Conservation (phyloP, 2,329 filamentous ascomycete genomes). For the Nemania sp. region DNA sequence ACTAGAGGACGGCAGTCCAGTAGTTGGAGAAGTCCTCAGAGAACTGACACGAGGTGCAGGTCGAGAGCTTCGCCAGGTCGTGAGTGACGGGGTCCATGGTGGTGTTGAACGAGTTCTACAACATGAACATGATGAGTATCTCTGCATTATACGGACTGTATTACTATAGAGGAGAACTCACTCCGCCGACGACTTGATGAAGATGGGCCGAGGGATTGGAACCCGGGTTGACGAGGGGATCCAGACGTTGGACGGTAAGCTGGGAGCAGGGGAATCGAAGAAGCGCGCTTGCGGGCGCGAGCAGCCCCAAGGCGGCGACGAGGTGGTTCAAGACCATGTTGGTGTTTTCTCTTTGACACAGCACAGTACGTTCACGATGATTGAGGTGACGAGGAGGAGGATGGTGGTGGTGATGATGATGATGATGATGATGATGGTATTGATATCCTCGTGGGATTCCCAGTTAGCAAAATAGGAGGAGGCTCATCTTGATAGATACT, state of each 20-base stretch:
- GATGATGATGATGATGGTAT: not conserved
- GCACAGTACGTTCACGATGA: not conserved
- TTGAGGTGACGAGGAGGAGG: not conserved
- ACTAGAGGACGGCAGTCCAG: conserved; percentile 41
- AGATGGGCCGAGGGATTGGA: conserved; percentile 58
- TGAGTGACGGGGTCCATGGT: conserved; percentile 45
- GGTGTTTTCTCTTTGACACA: not conserved
- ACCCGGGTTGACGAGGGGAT: conserved; percentile 50
- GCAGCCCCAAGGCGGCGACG: conserved; percentile 23
- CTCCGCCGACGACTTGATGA: conserved; percentile 62
- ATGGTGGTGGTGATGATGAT: not conserved
- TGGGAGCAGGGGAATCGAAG: conserved; percentile 38
- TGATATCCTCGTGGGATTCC: not conserved
- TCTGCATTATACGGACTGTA: not conserved
- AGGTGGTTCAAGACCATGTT: conserved; percentile 22
- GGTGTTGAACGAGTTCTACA: conserved; percentile 51
- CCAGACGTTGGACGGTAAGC: conserved; percentile 43
- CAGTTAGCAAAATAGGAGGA: conserved; percentile 1
- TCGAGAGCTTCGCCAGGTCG: conserved; percentile 45
- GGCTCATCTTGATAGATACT: conserved; percentile 12
- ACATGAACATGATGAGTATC: conserved; percentile 19
- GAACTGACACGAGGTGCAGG: conserved; percentile 40
- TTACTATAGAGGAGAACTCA: conserved; percentile 28
- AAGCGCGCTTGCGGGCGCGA: conserved; percentile 33
- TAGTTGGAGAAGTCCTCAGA: conserved; percentile 38